phyloP scores from a whole-genome alignment of 495 filamentous ascomycete genomes.

The Haplographium delicatum region DNA sequence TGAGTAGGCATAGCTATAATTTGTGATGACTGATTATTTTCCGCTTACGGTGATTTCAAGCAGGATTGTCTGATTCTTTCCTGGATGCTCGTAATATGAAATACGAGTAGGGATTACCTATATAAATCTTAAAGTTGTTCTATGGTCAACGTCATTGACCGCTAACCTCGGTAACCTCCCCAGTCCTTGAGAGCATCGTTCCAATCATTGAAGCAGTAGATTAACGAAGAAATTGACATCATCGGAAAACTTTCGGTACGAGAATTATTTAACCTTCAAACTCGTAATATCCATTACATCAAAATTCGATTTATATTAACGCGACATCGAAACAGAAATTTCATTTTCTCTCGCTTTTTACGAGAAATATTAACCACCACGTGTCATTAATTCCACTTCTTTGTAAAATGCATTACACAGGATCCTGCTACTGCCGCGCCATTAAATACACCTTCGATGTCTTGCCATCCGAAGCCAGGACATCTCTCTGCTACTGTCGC shows the following conservation, averaged over 20 bases:
- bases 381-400: not conserved
- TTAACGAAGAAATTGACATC: not conserved
- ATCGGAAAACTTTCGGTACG: not conserved
- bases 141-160: not conserved
- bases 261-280: not conserved
- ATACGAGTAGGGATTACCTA: not conserved
- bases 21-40: not conserved
- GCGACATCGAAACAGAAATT: not conserved
- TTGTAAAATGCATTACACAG: slow-evolving; percentile 26
- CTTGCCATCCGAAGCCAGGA: slow-evolving; percentile 47
- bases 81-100: not conserved
- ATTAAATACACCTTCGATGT: slow-evolving; percentile 44
- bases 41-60: not conserved
- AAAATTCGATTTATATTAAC: not conserved
- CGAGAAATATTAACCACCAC: not conserved
- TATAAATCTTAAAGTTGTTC: not conserved
- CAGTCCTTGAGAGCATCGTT: not conserved
- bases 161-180: not conserved
- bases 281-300: not conserved
- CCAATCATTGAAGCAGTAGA: not conserved
- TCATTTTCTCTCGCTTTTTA: not conserved
- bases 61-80: not conserved
- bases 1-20: slow-evolving; percentile 7
- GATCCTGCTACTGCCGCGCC: slow-evolving; percentile 45
- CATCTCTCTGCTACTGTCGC: slow-evolving; percentile 59